phyloP scores from a whole-genome alignment of 805 yeast species.

The Teunomyces barrocoloradensis region DNA sequence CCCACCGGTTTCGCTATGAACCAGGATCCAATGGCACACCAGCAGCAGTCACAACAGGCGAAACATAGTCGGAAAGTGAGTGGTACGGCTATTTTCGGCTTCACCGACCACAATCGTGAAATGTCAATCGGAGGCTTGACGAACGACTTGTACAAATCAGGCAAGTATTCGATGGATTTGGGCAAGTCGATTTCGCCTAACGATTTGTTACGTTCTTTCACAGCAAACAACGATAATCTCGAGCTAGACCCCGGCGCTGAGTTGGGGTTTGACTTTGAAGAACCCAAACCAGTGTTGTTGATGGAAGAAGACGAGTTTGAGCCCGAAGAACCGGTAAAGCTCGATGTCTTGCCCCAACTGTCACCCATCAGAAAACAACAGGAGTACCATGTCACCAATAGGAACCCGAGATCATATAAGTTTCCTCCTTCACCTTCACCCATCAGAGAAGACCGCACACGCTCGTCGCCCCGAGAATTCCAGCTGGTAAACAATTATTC shows the following conservation, averaged over 20 bases:
- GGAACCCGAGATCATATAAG: conserved; percentile 49
- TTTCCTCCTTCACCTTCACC: conserved; percentile 48
- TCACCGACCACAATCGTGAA: conserved; percentile 59
- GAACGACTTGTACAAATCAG: conserved; percentile 20
- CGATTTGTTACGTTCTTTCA: conserved; percentile 25
- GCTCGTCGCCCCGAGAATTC: conserved; percentile 4
- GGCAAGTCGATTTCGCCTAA: conserved; percentile 35
- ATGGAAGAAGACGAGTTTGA: conserved; percentile 28
- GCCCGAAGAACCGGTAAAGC: conserved; percentile 2
- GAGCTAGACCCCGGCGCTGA: conserved; percentile 3
- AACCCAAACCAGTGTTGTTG: conserved; percentile 22
- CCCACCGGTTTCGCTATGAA: conserved; percentile 42
- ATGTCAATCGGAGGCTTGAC: conserved; percentile 55
- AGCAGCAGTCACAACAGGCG: conserved; percentile 13
- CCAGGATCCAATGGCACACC: conserved; percentile 11
- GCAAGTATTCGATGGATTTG: conserved; percentile 19
- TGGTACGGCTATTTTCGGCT: conserved; percentile 83
- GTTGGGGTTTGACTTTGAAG: conserved; percentile 17
- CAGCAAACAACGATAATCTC: conserved; percentile 1
- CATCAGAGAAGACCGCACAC: neutral
- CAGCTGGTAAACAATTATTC: conserved; percentile 30
- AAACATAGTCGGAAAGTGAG: conserved; percentile 61
- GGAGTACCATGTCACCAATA: conserved; percentile 44
- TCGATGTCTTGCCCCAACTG: conserved; percentile 5
- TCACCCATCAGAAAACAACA: conserved; percentile 11